Base-by-base conservation (phyloP, 495 filamentous ascomycete species). In the Trichoderma orchidacearum region DNA sequence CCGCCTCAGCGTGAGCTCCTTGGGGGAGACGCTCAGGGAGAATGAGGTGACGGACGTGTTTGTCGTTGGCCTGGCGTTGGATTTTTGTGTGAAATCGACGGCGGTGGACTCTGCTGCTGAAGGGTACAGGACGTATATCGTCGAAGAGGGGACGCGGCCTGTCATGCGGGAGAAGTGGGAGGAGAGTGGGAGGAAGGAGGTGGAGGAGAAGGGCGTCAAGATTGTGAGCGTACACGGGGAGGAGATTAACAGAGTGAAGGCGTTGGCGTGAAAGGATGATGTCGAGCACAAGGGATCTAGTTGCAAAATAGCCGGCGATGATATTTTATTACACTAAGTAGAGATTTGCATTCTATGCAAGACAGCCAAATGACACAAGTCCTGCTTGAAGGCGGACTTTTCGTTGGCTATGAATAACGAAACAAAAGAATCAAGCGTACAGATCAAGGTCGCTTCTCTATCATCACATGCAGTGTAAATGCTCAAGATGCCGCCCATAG, bases 41-140 rank as follows among this genome's bases (percentile, higher is more conserved):
- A 72, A 67, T 21, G 72, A 69, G n/a, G 75, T 93, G 30, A 87
- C 84, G 6, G 78, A 90, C 64, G 78, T 96, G 3, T 96, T 85
- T 69, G 76, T 90, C 21, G 87, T 87, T 9, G 93, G 93, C 5
- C 66, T 98, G 52, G 91, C 93, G 32, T 84, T 80, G 30, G 93
- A 96, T 69, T 95, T 85, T 67, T 98, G 93, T 68, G 93, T 98
- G 48, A 85, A 83, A 66, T 73, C 64, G 59, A 94, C 87, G 51
- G 92, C 89, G 8, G 79, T 74, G 62, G 41, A n/a, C n/a, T n/a
- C n/a, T n/a, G n/a, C n/a, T n/a, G n/a, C n/a, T n/a, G 83, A 85
- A 66, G 92, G 90, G 2, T 96, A 93, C 61, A 70, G 65, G 60
- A 86, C 85, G 36, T 86, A 75, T 67, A 78, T 97, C 34, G 71